phyloP scores from a whole-genome alignment of 1,284 basidiomycete species.

The Pyrrhoderma lamaoense region DNA sequence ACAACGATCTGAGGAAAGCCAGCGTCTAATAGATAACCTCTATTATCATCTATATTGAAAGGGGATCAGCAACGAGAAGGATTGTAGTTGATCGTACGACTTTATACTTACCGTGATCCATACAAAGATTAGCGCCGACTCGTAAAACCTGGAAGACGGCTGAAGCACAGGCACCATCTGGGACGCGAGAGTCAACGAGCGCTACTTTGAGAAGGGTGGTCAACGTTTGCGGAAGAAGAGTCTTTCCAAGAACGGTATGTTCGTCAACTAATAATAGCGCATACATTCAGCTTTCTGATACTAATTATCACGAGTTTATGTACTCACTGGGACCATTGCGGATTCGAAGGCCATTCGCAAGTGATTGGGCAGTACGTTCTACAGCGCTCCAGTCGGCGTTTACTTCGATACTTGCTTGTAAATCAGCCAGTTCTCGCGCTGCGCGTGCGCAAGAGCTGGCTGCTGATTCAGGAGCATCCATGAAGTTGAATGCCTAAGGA shows the following conservation, averaged over 20 bases:
- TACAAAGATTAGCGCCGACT: slow-evolving; percentile 71
- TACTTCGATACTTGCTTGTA: slow-evolving; percentile 31
- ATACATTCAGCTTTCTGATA: neutral
- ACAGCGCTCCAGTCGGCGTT: slow-evolving; percentile 44
- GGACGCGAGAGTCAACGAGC: slow-evolving; percentile 41
- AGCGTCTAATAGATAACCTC: slow-evolving; percentile 59
- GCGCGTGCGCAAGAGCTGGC: slow-evolving; percentile 16
- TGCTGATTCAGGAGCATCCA: slow-evolving; percentile 5
- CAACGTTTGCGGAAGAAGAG: slow-evolving; percentile 55
- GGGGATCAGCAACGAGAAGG: neutral
- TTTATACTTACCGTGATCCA: slow-evolving; percentile 59
- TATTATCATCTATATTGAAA: slow-evolving; percentile 48
- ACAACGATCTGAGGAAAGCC: slow-evolving; percentile 60
- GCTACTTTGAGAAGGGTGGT: slow-evolving; percentile 51
- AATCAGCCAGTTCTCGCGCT: slow-evolving; percentile 25
- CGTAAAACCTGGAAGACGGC: slow-evolving; percentile 62
- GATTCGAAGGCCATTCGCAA: slow-evolving; percentile 56
- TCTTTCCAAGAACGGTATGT: slow-evolving; percentile 60
- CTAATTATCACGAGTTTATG: neutral
- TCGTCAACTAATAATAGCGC: slow-evolving; percentile 45
- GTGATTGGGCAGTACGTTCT: slow-evolving; percentile 41
- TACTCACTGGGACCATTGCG: slow-evolving; percentile 39
- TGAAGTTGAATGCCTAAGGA: neutral
- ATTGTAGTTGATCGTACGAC: neutral
- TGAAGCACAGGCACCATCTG: slow-evolving; percentile 36